phyloP scores from a whole-genome alignment of 768 basidiomycete species.

The Mycena vulgaris region DNA sequence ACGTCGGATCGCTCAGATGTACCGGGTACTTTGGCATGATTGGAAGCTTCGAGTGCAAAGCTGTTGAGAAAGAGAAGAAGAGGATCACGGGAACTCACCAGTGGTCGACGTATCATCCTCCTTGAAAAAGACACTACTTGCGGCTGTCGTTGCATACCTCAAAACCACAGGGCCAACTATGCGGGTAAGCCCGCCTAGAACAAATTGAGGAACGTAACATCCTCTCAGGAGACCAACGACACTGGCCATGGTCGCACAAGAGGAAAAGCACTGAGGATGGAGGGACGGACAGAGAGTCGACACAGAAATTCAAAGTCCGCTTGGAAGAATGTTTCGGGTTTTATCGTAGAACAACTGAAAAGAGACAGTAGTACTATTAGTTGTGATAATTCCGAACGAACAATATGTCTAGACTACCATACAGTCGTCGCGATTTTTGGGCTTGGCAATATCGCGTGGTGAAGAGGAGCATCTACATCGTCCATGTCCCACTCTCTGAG shows the following conservation, averaged over 20 bases:
- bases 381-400: too few species aligned
- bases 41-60: too few species aligned
- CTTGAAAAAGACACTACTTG: background rate
- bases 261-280: background rate
- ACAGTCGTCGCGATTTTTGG: slow-evolving; percentile 1
- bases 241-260: background rate
- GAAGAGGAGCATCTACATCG: slow-evolving; percentile 29
- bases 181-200: slow-evolving; percentile 24
- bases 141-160: slow-evolving; percentile 9
- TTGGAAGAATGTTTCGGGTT: too few species aligned
- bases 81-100: background rate
- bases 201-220: slow-evolving; percentile 16
- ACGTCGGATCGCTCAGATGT: background rate
- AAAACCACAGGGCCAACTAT: slow-evolving; percentile 8
- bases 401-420: slow-evolving; percentile 26
- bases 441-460: slow-evolving; percentile 27
- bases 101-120: background rate
- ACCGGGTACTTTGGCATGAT: too few species aligned
- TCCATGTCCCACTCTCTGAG: slow-evolving; percentile 81
- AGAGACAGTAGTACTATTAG: too few species aligned
- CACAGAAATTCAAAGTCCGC: background rate
- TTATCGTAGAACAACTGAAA: too few species aligned
- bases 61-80: background rate
- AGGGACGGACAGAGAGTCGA: background rate
- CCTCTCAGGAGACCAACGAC: slow-evolving; percentile 1